phyloP scores from a whole-genome alignment of 1,284 basidiomycete species.

The Microbotryum intermedium region DNA sequence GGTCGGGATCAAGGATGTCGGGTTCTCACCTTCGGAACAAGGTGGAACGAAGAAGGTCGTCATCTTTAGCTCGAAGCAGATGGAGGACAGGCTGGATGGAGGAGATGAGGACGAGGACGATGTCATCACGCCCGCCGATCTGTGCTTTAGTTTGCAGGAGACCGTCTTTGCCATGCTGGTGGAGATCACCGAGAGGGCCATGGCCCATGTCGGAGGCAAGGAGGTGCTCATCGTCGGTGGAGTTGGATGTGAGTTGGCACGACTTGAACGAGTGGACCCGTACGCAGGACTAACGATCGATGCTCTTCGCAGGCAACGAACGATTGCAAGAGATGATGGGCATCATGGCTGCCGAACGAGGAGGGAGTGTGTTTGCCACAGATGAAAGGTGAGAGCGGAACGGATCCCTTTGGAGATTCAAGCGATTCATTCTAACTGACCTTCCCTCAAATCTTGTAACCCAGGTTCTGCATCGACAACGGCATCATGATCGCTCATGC shows the following conservation, averaged over 20 bases:
- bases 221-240: constrained; percentile 98
- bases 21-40: constrained; percentile 5
- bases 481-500: constrained; percentile 99
- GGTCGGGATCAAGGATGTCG: constrained; percentile 21
- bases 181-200: constrained; percentile 96
- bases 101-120: constrained; percentile 48
- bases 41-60: neutral
- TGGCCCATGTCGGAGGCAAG: constrained; percentile 94
- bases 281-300: neutral
- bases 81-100: constrained; percentile 31
- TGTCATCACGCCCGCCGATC: constrained; percentile 81
- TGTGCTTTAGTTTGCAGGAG: constrained; percentile 96
- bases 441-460: neutral
- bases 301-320: constrained; percentile 58
- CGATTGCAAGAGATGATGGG: constrained; percentile 98
- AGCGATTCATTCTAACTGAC: neutral
- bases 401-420: constrained; percentile 4
- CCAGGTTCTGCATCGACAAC: constrained; percentile 96
- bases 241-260: constrained; percentile 72
- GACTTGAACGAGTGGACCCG: neutral
- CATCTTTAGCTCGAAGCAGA: constrained; percentile 34
- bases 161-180: constrained; percentile 98
- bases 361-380: constrained; percentile 85
- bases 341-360: constrained; percentile 85
- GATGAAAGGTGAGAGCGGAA: constrained; percentile 72